Percentiles rank a stretch among this genome's conserved stretches.
Evolutionary conservation across 768 basidiomycete genomes (phyloP).

Genomic region (Nidula microcarpa): DNA sequence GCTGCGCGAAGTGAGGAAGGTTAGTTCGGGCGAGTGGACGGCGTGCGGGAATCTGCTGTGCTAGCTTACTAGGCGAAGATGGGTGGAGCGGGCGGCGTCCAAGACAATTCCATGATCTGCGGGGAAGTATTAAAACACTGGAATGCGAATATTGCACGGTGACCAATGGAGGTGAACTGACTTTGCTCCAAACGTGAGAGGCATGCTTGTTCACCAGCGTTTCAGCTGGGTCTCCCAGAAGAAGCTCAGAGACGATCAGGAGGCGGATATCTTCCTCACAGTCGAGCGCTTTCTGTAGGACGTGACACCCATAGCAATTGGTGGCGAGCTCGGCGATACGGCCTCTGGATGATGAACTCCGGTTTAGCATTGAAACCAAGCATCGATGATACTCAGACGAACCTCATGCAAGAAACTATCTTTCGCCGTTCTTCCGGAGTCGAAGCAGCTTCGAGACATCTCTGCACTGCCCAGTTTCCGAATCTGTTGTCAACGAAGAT

Average conservation of each 20-base stretch:
- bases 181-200: slow-evolving; percentile 92
- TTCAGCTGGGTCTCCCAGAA: slow-evolving; percentile 80
- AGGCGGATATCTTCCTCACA: slow-evolving; percentile 86
- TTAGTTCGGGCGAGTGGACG: background rate
- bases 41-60: background rate
- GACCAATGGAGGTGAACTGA: slow-evolving; percentile 16
- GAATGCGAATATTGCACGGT: background rate
- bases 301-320: slow-evolving; percentile 88
- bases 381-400: slow-evolving; percentile 10
- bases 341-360: slow-evolving; percentile 40
- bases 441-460: slow-evolving; percentile 79
- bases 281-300: slow-evolving; percentile 85
- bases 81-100: slow-evolving; percentile 84
- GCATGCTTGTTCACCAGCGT: slow-evolving; percentile 90
- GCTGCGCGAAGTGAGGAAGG: slow-evolving; percentile 44
- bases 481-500: slow-evolving; percentile 49
- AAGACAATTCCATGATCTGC: slow-evolving; percentile 87
- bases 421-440: slow-evolving; percentile 73
- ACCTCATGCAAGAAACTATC: slow-evolving; percentile 88
- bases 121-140: slow-evolving; percentile 4
- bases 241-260: slow-evolving; percentile 79
- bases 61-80: slow-evolving; percentile 76
- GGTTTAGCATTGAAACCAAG: background rate
- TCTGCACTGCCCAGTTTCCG: slow-evolving; percentile 89
- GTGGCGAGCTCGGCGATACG: slow-evolving; percentile 84